Evolutionary conservation across 192 early-diverging fungal genomes (phyloP).

Genomic region (Mortierella alpina): DNA sequence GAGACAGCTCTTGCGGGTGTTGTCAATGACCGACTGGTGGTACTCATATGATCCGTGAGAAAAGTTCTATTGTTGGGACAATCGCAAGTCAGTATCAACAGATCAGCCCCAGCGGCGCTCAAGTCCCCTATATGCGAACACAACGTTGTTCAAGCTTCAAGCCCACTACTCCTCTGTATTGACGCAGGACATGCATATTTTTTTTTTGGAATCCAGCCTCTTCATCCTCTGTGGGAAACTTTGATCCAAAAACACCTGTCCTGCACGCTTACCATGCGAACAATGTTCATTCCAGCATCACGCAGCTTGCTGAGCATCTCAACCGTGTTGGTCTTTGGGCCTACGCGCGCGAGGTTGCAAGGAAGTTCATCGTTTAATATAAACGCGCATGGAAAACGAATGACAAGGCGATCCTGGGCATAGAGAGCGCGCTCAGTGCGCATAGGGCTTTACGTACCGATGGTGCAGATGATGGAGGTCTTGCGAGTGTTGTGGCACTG

Average conservation of each 20-base stretch:
- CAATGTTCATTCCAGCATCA: slow-evolving; percentile 87
- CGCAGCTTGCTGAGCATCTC: slow-evolving; percentile 79
- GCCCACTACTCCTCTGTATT: too few species aligned
- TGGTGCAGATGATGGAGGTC: slow-evolving; percentile 88
- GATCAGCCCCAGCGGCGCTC: too few species aligned
- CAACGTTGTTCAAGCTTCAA: too few species aligned
- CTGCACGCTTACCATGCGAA: slow-evolving; percentile 66
- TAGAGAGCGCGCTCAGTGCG: background rate
- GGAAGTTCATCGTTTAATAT: background rate
- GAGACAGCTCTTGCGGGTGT: slow-evolving; percentile 60
- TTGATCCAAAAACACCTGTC: too few species aligned
- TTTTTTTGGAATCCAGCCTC: too few species aligned
- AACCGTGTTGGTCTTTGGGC: slow-evolving; percentile 81
- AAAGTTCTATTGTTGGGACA: slow-evolving; percentile 51
- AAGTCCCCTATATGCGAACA: too few species aligned
- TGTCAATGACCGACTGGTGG: slow-evolving; percentile 71
- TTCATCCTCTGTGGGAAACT: too few species aligned
- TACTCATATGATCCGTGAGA: slow-evolving; percentile 74
- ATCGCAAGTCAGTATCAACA: too few species aligned
- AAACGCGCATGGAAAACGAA: background rate
- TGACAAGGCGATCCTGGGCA: background rate
- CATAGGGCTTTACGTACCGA: slow-evolving; percentile 53
- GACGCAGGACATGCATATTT: too few species aligned
- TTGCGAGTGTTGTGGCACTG: slow-evolving; percentile 74
- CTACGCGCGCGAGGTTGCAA: slow-evolving; percentile 32